Evolutionary conservation across 2,329 filamentous ascomycete genomes (phyloP).

Genomic region (Apiospora malaysiana): DNA sequence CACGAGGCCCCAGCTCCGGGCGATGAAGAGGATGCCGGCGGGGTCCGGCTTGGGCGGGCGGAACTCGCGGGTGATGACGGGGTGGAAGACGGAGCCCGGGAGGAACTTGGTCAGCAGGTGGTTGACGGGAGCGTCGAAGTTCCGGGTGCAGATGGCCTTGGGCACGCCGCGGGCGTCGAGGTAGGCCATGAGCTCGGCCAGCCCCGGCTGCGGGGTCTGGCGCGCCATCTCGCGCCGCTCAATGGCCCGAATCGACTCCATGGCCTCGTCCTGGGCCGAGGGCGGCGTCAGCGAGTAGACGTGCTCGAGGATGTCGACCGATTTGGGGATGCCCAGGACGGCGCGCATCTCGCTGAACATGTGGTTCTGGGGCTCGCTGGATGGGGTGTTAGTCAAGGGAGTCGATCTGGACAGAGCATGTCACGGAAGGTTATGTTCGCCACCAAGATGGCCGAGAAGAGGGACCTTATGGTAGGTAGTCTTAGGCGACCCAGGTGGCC

Average conservation of each 20-base stretch:
- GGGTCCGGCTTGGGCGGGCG: conserved; percentile 85
- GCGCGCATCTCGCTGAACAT: conserved; percentile 91
- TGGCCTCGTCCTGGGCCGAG: conserved; percentile 63
- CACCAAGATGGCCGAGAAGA: no score
- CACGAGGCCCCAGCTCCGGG: conserved; percentile 73
- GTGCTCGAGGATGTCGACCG: conserved; percentile 86
- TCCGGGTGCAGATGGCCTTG: conserved; percentile 91
- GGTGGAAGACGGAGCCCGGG: conserved; percentile 69
- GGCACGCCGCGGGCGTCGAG: conserved; percentile 70
- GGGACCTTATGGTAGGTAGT: no score
- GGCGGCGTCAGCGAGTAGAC: conserved; percentile 71
- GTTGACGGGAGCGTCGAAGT: conserved; percentile 82
- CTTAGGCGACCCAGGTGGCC: no score
- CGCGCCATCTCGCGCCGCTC: conserved; percentile 80
- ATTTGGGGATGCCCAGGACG: conserved; percentile 74
- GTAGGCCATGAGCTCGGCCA: conserved; percentile 80
- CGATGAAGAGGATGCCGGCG: conserved; percentile 87
- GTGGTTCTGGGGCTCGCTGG: conserved; percentile 86
- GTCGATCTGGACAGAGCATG: no score
- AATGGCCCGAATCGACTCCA: conserved; percentile 76
- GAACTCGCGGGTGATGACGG: conserved; percentile 86
- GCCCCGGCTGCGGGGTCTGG: conserved; percentile 83
- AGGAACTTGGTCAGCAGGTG: conserved; percentile 81
- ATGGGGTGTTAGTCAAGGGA: not conserved
- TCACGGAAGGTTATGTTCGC: no score